Conservation (phyloP, 192 early-diverging fungal genomes). For the Rhizophagus clarus region DNA sequence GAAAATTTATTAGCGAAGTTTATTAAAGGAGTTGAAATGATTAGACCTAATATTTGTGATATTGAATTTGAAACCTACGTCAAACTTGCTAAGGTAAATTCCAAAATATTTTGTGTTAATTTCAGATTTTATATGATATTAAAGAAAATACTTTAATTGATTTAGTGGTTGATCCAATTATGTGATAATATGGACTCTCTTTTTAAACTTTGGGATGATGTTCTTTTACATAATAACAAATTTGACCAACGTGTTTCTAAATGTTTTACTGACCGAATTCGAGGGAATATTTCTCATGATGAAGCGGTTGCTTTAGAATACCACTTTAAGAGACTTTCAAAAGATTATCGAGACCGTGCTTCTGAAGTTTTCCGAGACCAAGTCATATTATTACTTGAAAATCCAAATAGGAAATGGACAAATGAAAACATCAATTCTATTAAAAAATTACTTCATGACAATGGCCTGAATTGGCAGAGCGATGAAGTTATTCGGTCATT, state of each 20-base stretch:
- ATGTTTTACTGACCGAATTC: background rate
- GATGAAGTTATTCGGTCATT: background rate
- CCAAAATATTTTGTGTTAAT: background rate
- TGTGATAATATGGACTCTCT: background rate
- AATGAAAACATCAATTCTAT: background rate
- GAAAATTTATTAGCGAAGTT: background rate
- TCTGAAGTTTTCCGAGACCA: background rate
- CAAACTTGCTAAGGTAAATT: background rate
- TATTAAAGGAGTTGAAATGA: background rate
- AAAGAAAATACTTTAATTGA: background rate
- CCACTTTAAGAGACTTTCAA: background rate
- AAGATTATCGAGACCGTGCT: background rate
- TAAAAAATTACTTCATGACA: background rate
- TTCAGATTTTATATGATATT: background rate
- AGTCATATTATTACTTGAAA: background rate
- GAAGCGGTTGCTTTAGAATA: background rate
- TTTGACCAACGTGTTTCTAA: background rate
- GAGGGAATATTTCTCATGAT: background rate
- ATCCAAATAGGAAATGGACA: background rate
- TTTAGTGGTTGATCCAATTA: slow-evolving; percentile 9
- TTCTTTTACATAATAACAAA: background rate
- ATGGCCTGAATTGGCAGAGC: background rate
- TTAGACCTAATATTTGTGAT: background rate
- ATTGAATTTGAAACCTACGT: background rate
- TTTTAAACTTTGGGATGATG: background rate